Percentiles rank a stretch among this genome's conserved stretches.
Evolutionary conservation across 2,329 filamentous ascomycete species (phyloP).

Genomic region (Xylariaceae sp.): DNA sequence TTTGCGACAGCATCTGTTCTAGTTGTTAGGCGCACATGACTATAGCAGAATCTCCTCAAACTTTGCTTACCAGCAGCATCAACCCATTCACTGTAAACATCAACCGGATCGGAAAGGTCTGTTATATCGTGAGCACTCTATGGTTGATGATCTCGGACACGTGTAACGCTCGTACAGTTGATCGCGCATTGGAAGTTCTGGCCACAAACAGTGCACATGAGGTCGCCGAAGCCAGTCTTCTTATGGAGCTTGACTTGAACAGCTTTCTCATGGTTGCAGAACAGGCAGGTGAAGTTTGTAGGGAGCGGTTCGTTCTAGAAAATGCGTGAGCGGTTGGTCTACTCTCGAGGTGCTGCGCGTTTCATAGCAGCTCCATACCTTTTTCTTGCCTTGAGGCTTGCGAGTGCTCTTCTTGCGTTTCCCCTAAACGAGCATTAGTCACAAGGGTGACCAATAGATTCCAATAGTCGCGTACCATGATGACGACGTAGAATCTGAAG

Average conservation of each 20-base stretch:
- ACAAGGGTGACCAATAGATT: background rate
- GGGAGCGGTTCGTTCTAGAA: conserved; percentile 64
- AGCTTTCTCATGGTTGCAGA: conserved; percentile 96
- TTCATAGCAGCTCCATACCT: conserved; percentile 46
- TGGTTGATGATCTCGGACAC: background rate
- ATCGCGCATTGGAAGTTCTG: conserved; percentile 91
- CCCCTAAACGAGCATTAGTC: conserved; percentile 46
- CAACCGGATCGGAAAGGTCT: conserved; percentile 88
- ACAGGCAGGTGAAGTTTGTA: conserved; percentile 91
- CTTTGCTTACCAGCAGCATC: conserved; percentile 63
- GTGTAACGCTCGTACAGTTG: conserved; percentile 59
- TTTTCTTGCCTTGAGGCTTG: conserved; percentile 78
- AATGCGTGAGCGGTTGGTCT: conserved; percentile 3
- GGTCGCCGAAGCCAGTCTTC: conserved; percentile 78
- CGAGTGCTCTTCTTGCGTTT: conserved; percentile 92
- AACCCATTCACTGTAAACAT: conserved; percentile 98
- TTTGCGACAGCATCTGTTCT: conserved; percentile 47
- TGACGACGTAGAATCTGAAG: conserved; percentile 2
- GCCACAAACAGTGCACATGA: conserved; percentile 89
- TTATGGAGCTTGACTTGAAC: conserved; percentile 91
- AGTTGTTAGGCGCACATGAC: background rate
- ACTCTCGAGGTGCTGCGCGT: conserved; percentile 5
- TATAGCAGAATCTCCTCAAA: conserved; percentile 10
- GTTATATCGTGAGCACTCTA: background rate
- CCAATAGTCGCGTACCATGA: conserved; percentile 16